Conservation (phyloP, 1,139 yeast species). For the Sugiyamaella xylanicola region DNA sequence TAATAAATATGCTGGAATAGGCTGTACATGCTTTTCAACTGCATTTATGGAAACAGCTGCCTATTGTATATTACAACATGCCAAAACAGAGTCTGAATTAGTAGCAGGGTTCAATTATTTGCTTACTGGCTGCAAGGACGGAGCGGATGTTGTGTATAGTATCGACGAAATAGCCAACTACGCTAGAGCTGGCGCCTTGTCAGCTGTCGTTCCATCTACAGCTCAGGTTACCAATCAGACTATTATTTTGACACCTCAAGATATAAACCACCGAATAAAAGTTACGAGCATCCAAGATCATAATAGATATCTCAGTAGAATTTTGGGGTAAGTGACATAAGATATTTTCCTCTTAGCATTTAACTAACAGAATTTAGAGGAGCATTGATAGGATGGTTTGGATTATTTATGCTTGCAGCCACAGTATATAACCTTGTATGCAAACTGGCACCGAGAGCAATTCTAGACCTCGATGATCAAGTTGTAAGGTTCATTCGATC, state of each 20-base stretch:
- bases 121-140: neutral
- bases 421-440: constrained; percentile 7
- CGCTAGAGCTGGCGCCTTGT: constrained; percentile 5
- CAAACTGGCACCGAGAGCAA: constrained; percentile 8
- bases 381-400: constrained; percentile 16
- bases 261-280: constrained; percentile 8
- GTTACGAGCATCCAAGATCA: constrained; percentile 9
- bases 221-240: constrained; percentile 12
- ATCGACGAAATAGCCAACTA: constrained; percentile 17
- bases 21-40: constrained; percentile 6
- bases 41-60: constrained; percentile 14
- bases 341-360: neutral
- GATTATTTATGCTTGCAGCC: constrained; percentile 9
- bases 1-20: constrained; percentile 3
- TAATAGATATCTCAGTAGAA: constrained; percentile 14
- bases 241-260: constrained; percentile 10
- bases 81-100: constrained; percentile 5
- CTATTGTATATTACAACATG: constrained; percentile 10
- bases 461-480: constrained; percentile 9
- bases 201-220: constrained; percentile 2
- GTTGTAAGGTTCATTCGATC: constrained; percentile 40
- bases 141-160: constrained; percentile 2
- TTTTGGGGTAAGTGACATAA: constrained; percentile 17
- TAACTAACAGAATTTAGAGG: constrained; percentile 12
- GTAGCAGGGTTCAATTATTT: constrained; percentile 9